Percentiles rank a stretch among this genome's conserved stretches.
phyloP scores from a whole-genome alignment of 2,329 filamentous ascomycete species.

The Rhinocladiella mackenziei region DNA sequence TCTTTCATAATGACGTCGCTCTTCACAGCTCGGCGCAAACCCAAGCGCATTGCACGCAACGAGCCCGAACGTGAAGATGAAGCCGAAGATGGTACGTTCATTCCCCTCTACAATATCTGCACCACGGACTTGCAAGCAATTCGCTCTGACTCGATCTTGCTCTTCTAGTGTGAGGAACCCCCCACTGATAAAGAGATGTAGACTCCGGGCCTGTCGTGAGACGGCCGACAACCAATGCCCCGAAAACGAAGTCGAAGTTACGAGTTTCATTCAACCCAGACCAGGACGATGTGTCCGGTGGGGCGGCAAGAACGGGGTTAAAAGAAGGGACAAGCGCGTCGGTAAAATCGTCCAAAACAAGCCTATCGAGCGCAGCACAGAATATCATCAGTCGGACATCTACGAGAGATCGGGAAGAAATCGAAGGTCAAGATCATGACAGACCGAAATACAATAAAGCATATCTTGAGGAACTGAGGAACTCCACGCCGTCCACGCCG shows the following conservation, averaged over 20 bases:
- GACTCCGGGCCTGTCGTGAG: slow-evolving; percentile 50
- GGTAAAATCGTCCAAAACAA: slow-evolving; percentile 16
- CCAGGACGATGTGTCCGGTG: slow-evolving; percentile 51
- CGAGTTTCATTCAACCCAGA: slow-evolving; percentile 72
- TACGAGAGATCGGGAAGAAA: slow-evolving; percentile 6
- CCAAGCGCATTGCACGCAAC: slow-evolving; percentile 59
- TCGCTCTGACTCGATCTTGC: slow-evolving; percentile 18
- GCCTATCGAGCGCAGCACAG: slow-evolving; percentile 17
- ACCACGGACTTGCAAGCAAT: too few relatives aligned
- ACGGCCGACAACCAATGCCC: slow-evolving; percentile 49
- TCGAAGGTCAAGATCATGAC: slow-evolving; percentile 14
- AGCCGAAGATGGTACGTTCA: slow-evolving; percentile 49
- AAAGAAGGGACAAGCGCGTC: background rate
- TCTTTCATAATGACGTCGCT: slow-evolving; percentile 51
- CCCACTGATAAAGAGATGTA: slow-evolving; percentile 35
- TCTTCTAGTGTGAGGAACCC: too few relatives aligned
- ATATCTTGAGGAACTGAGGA: slow-evolving; percentile 78
- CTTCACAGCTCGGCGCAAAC: slow-evolving; percentile 53
- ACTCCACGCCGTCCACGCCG: slow-evolving; percentile 78
- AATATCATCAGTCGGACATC: slow-evolving; percentile 4
- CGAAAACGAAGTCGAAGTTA: slow-evolving; percentile 68
- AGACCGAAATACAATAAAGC: slow-evolving; percentile 80
- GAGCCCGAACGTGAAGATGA: slow-evolving; percentile 64
- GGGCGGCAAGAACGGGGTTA: background rate
- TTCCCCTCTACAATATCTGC: background rate